A percentile compares a stretch with the other conserved stretches of the same genome.
These are phyloP conservation scores for Margaritispora aquatica DNA, from an alignment of 495 filamentous ascomycete species.

Conservation along the genomic window DNA sequence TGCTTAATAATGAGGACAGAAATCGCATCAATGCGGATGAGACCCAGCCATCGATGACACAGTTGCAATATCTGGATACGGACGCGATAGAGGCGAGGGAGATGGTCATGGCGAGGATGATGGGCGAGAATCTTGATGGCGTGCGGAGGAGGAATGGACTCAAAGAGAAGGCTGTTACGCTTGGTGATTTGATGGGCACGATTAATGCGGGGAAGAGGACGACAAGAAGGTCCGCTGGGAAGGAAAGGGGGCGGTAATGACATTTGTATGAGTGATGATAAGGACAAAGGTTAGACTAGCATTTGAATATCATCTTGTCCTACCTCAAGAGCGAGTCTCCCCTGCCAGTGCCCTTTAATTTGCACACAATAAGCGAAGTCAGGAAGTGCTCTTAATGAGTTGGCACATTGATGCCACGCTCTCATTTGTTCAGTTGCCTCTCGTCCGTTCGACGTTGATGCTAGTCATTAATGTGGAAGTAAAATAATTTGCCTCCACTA, in stretches of 20 bases:
- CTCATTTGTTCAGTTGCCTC: too few species aligned
- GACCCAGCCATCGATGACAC: slow-evolving; percentile 31
- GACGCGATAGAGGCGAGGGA: slow-evolving; percentile 32
- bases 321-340: too few species aligned
- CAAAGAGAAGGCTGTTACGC: slow-evolving; percentile 23
- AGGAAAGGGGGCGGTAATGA: neutral
- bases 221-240: slow-evolving; percentile 15
- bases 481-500: too few species aligned
- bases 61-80: slow-evolving; percentile 38
- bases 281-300: too few species aligned
- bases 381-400: too few species aligned
- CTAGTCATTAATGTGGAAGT: too few species aligned
- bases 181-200: slow-evolving; percentile 20
- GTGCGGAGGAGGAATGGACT: neutral
- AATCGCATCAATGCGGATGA: slow-evolving; percentile 11
- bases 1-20: slow-evolving; percentile 10
- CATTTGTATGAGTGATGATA: too few species aligned
- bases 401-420: too few species aligned
- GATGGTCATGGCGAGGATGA: slow-evolving; percentile 30
- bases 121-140: slow-evolving; percentile 15
- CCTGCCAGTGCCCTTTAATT: too few species aligned
- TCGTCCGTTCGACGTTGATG: too few species aligned
- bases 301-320: too few species aligned
- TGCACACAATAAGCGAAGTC: too few species aligned
- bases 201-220: neutral